Percentiles rank a stretch among this genome's conserved stretches.
Evolutionary conservation across 208 protist species (phyloP).

Genomic region (Trypanosoma avium): DNA sequence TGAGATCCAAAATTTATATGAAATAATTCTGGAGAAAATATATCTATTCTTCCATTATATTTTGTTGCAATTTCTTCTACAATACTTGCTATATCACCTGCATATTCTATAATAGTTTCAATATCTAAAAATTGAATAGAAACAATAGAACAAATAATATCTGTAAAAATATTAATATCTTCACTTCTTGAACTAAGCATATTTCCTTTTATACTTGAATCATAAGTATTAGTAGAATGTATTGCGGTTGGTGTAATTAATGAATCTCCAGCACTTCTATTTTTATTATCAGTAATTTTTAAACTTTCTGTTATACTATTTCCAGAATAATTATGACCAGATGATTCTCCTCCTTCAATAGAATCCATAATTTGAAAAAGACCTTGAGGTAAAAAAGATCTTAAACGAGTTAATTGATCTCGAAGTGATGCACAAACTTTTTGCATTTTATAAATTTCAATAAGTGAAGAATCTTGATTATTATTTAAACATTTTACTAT

Average conservation of each 20-base stretch:
- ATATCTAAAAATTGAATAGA: constrained; percentile 6
- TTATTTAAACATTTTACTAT: background rate
- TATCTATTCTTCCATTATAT: constrained; percentile 43
- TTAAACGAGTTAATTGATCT: constrained; percentile 8
- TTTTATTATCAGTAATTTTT: background rate
- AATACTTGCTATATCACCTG: constrained; percentile 30
- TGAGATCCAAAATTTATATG: constrained; percentile 40
- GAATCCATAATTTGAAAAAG: background rate
- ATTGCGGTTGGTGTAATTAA: background rate
- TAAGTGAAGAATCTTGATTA: background rate
- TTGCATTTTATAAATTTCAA: background rate
- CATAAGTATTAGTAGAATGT: background rate
- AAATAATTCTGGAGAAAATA: constrained; percentile 40
- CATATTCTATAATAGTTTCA: constrained; percentile 11
- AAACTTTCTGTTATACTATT: background rate
- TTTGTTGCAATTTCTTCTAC: constrained; percentile 24
- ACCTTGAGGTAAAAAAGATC: constrained; percentile 11
- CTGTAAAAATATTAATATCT: constrained; percentile 13
- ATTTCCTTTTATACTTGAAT: background rate
- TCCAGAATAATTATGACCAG: background rate
- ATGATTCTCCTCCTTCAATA: background rate
- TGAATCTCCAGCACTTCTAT: background rate
- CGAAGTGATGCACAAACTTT: background rate
- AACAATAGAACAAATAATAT: constrained; percentile 13
- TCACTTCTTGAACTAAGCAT: background rate